Evolutionary conservation across 106 monocot genomes (phyloP).

Genomic region (Xerophyta viscosa): DNA sequence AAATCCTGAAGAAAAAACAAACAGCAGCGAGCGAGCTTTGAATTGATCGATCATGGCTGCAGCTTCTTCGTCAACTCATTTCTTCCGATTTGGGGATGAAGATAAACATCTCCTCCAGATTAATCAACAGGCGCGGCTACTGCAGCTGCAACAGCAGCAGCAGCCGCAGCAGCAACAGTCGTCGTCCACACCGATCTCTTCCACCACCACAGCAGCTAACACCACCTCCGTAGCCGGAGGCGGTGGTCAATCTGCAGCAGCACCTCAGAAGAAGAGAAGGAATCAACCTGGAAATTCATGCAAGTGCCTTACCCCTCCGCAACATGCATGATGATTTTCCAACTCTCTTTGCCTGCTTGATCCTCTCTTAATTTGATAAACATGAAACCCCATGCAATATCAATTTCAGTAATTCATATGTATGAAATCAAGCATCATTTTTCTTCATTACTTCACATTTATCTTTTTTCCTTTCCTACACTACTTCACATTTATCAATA

Average conservation of each 20-base stretch:
- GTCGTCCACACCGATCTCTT: not conserved
- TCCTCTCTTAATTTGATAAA: too few species aligned
- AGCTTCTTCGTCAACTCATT: conserved; percentile 24
- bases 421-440: too few species aligned
- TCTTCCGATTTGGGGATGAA: conserved; percentile 32
- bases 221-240: too few species aligned
- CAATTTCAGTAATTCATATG: too few species aligned
- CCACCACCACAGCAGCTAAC: too few species aligned
- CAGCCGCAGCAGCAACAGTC: conserved; percentile 11
- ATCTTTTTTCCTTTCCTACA: too few species aligned
- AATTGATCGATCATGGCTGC: conserved; percentile 29
- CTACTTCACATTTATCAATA: too few species aligned
- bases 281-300: conserved; percentile 58
- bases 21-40: conserved; percentile 1
- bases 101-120: conserved; percentile 17
- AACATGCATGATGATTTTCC: not conserved
- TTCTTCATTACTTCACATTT: too few species aligned
- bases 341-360: too few species aligned
- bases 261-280: conserved; percentile 44
- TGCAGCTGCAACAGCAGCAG: conserved; percentile 3
- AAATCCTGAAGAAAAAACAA: not conserved
- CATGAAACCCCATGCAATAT: too few species aligned
- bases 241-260: conserved; percentile 2
- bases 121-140: conserved; percentile 15
- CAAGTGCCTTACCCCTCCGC: conserved; percentile 28